Base-by-base conservation (phyloP, 805 yeast species). In the Ogataea pignaliae region DNA sequence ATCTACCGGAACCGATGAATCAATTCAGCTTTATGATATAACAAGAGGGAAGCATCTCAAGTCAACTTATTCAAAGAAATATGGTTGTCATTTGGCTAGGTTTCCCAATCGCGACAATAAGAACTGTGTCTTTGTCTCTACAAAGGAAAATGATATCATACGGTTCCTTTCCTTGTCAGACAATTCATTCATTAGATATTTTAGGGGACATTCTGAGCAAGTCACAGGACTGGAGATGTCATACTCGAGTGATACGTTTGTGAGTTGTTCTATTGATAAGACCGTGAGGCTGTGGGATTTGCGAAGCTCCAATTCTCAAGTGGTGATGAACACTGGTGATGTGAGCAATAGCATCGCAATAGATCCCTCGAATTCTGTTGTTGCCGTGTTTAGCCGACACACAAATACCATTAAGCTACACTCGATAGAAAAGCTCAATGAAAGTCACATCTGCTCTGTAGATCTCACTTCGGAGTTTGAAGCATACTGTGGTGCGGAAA, bases 241-340 rank as follows among this genome's bases (percentile, higher is more conserved):
- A 38, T 96, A 95, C 0, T 69, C 77, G 5, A 73, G 74, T 43
- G 89, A 83, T 55, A 65, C 75, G 11, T 76, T 86, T 57, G 54
- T 86, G 10, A 79, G 86, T 36, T 73, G 90, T 0, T 76, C 95
- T 0, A 61, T 76, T 44, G 99, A 93, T 61, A 76, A 83, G 42
- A 80, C 96, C 0, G 85, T 89, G 1, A 78, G 93, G 50, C 53
- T 86, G 7, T 93, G 99, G 99, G 98, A 93, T 64, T 61, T 85
- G 21, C 70, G 91, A 52, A 71, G 84, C 0, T 70, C 86, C 1
- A 72, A 77, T 45, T 77, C 85, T 15, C 81, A 78, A 45, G 93
- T 95, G 0, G 65, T 74, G 4, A 57, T 82, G 18, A 78, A 77
- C 17, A 71, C 76, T 32, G 75, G 79, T 10, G 65, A 74, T 3